Conservation (phyloP, 768 basidiomycete genomes). For the Lactifluus volemus region DNA sequence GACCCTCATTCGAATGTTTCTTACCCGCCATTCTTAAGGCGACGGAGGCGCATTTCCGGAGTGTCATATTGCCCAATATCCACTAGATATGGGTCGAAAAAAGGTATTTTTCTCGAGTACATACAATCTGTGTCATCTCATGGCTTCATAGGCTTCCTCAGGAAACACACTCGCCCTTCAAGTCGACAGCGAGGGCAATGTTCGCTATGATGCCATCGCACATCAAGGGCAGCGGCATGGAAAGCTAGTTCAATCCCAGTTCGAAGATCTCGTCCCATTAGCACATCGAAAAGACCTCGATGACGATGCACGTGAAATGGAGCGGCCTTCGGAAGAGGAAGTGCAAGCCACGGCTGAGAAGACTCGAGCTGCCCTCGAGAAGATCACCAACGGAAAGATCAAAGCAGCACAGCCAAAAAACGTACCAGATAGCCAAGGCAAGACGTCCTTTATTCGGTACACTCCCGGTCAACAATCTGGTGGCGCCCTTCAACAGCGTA, state of each 20-base stretch:
- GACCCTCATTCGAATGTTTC: conserved; percentile 9
- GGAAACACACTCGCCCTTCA: conserved; percentile 95
- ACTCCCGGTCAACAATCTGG: conserved; percentile 88
- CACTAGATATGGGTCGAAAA: conserved; percentile 90
- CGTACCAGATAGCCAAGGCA: conserved; percentile 75
- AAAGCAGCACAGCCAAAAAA: conserved; percentile 98
- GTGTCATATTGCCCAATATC: conserved; percentile 96
- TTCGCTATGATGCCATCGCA: conserved; percentile 95
- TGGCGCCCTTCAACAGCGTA: conserved; percentile 77
- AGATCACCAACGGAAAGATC: conserved; percentile 90
- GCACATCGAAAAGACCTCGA: conserved; percentile 80
- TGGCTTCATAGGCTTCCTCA: conserved; percentile 55
- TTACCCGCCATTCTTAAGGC: conserved; percentile 31
- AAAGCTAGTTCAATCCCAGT: conserved; percentile 86
- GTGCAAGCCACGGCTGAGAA: conserved; percentile 86
- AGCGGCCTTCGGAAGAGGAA: conserved; percentile 89
- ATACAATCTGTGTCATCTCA: neutral
- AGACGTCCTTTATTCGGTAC: conserved; percentile 89
- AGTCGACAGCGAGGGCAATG: conserved; percentile 94
- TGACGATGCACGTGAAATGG: conserved; percentile 68
- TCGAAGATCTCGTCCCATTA: conserved; percentile 95
- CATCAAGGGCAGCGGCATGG: conserved; percentile 87
- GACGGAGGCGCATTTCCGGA: conserved; percentile 89
- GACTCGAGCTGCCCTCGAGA: conserved; percentile 86
- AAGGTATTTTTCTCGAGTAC: conserved; percentile 47